Percentiles rank a stretch among this genome's conserved stretches.
Evolutionary conservation across 2,329 filamentous ascomycete species (phyloP).

Genomic region (Scedosporium minutisporum): DNA sequence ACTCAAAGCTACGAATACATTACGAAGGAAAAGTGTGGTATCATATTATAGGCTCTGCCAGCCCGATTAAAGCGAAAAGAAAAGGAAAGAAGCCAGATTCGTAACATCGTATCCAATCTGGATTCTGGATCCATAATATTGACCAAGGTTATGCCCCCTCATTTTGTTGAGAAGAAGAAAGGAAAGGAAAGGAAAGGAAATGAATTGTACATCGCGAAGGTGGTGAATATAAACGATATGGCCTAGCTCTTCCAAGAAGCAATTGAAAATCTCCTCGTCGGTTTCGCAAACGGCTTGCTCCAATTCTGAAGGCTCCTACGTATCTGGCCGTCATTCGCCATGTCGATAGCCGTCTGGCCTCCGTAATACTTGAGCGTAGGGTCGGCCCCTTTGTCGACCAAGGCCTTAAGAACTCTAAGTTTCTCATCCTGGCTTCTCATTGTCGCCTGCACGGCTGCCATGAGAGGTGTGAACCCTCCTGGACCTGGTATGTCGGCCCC

Average conservation of each 20-base stretch:
- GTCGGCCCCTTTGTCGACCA: slow-evolving; percentile 15
- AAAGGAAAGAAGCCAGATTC: neutral
- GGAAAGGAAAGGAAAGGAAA: neutral
- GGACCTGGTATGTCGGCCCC: slow-evolving; percentile 16
- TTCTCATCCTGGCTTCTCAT: slow-evolving; percentile 13
- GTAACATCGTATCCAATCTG: neutral
- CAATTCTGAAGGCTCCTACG: neutral
- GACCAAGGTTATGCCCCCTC: neutral
- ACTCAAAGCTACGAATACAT: too few species aligned
- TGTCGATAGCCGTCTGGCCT: slow-evolving; percentile 1
- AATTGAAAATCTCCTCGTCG: neutral
- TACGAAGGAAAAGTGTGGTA: too few species aligned
- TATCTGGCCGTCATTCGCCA: slow-evolving; percentile 3
- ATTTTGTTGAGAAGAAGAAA: neutral
- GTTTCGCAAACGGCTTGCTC: neutral
- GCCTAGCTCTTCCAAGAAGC: neutral
- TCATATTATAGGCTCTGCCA: too few species aligned
- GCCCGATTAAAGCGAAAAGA: too few species aligned
- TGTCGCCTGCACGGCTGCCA: slow-evolving; percentile 16
- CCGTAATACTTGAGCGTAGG: slow-evolving; percentile 9
- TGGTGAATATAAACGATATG: neutral
- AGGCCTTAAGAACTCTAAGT: slow-evolving; percentile 14
- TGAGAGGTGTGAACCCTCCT: slow-evolving; percentile 15
- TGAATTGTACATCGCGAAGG: neutral
- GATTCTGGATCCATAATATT: neutral